Evolutionary conservation across 805 yeast genomes (phyloP), one percentile per base, ranked within the genome.

Genomic region (Pichia occidentalis): DNA sequence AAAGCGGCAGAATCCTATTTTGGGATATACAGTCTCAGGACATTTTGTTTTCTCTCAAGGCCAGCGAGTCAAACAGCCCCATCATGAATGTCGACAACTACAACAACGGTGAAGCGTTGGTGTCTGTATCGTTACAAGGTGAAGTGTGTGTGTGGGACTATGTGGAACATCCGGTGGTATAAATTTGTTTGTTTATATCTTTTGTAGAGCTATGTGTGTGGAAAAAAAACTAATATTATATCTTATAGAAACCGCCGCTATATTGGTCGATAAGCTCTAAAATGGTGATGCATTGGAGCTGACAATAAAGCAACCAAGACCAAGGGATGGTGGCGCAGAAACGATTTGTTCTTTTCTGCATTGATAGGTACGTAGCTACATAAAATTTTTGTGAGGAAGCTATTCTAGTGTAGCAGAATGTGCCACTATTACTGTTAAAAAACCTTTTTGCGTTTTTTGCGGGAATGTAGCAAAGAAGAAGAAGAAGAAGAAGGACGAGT

Each of bases 1-100:
- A 80, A 32, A 42, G 48, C 10, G 73, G 75, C 1, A 65, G 71
- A 1, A 53, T 80, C 0, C 50, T 74, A 11, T 56, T 82, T 10
- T 83, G 88, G 90, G 77, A 80, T 49, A 63, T 83, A 5, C 86
- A 81, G 43, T 53, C 74, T 4, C 79, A 77, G 48, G 60, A 69
- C 12, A 56, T 80, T 3, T 62, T 67, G 4, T 56, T 47, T 17
- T 31, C 19, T 11, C 32, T 58, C 18, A 24, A 41, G 5, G 55
- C 51, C 13, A 42, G 52, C 25, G 36, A 38, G 43, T 27, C 22
- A 26, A 24, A 28, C 5, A 28, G 39, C 8, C 57, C 56, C 2
- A 64, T 73, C 5, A 52, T 74, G 39, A 69, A 67, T 28, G 63
- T 74, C 2, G 72, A 64, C 36, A 39, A 53, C 4, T 52, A 44